phyloP scores from a whole-genome alignment of 208 protist species.

The Trypanosomatidae sp. region DNA sequence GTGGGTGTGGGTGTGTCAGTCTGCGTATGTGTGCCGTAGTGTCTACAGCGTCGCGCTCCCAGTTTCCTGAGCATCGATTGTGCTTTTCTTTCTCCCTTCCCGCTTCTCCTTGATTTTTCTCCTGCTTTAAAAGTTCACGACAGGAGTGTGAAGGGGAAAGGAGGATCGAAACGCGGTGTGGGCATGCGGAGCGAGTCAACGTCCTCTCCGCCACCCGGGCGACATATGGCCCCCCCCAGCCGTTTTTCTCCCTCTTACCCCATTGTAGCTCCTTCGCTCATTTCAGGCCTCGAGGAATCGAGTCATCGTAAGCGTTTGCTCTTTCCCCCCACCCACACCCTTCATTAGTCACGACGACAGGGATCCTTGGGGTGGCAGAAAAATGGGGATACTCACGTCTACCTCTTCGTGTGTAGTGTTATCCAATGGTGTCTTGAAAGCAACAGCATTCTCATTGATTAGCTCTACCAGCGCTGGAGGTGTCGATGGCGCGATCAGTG shows the following conservation, averaged over 20 bases:
- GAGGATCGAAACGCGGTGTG: neutral
- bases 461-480: neutral
- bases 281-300: neutral
- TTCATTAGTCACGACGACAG: neutral
- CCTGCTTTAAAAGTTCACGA: neutral
- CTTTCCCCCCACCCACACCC: neutral
- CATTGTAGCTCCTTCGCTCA: neutral
- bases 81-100: neutral
- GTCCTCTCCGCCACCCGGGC: neutral
- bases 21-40: neutral
- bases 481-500: neutral
- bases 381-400: neutral
- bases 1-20: neutral
- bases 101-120: neutral
- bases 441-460: neutral
- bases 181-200: neutral
- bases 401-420: neutral
- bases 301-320: neutral
- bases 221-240: neutral
- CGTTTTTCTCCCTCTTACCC: neutral
- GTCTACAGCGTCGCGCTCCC: no score
- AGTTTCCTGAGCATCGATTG: neutral
- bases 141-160: neutral
- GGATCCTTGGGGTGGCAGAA: neutral
- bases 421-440: neutral